Conservation (phyloP, 768 basidiomycete species). For the Gloeopeniophorella convolvens region DNA sequence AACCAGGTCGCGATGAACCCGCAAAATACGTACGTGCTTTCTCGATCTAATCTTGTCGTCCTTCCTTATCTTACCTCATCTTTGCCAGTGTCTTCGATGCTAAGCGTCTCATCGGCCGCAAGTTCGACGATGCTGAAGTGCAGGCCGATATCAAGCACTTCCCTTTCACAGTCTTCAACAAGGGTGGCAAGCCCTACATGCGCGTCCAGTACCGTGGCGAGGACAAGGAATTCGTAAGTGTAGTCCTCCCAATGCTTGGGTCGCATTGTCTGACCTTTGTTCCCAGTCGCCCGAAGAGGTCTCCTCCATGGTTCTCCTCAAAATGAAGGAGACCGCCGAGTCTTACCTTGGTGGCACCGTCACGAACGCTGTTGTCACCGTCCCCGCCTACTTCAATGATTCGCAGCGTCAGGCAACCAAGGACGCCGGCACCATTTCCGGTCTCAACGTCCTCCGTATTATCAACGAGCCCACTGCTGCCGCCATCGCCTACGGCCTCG, state of each 20-base stretch:
- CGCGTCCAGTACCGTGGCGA: conserved; percentile 90
- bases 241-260: too few relatives aligned
- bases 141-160: conserved; percentile 84
- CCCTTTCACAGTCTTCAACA: conserved; percentile 88
- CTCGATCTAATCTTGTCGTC: neutral
- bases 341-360: conserved; percentile 84
- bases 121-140: conserved; percentile 80
- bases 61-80: conserved; percentile 21
- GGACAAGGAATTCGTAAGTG: conserved; percentile 83
- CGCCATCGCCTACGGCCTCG: conserved; percentile 97
- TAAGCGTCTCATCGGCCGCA: conserved; percentile 95
- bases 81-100: conserved; percentile 84
- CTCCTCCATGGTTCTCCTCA: conserved; percentile 93
- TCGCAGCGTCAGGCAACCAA: conserved; percentile 98
- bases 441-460: conserved; percentile 94
- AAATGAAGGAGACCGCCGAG: conserved; percentile 99
- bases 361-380: conserved; percentile 90
- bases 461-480: conserved; percentile 99
- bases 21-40: conserved; percentile 61
- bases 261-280: too few relatives aligned
- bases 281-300: conserved; percentile 89
- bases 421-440: conserved; percentile 92
- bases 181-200: conserved; percentile 83
- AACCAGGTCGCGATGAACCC: conserved; percentile 99
- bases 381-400: conserved; percentile 99